Evolutionary conservation across 176 grass and related monocot species (phyloP).

Genomic region (Musa acuminata): DNA sequence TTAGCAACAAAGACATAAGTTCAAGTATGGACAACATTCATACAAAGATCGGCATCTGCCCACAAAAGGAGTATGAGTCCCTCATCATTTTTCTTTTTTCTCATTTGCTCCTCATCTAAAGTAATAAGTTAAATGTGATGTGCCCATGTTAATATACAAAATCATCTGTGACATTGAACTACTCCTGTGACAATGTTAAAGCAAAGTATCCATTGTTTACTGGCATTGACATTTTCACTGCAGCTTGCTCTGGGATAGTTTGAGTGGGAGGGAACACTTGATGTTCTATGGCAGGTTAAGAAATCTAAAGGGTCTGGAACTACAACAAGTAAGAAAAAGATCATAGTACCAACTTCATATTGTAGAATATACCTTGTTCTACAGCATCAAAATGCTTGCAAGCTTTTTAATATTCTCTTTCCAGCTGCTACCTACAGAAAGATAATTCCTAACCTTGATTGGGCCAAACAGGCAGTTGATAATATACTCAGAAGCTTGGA

Average conservation of each 20-base stretch:
- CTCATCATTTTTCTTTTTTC: slow-evolving; percentile 9
- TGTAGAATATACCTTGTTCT: neutral
- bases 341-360: neutral
- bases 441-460: neutral
- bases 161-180: too few relatives aligned
- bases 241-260: slow-evolving; percentile 61
- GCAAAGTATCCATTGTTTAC: slow-evolving; percentile 3
- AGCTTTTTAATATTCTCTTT: too few relatives aligned
- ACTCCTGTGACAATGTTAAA: neutral
- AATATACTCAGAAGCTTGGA: slow-evolving; percentile 54
- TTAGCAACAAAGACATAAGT: slow-evolving; percentile 31
- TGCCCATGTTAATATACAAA: neutral
- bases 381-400: too few relatives aligned
- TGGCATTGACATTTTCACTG: neutral
- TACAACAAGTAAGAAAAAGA: slow-evolving; percentile 27
- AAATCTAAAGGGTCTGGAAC: slow-evolving; percentile 35
- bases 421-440: neutral
- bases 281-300: slow-evolving; percentile 62
- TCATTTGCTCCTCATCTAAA: neutral
- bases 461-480: slow-evolving; percentile 37
- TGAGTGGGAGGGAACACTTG: slow-evolving; percentile 71
- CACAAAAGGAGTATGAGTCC: slow-evolving; percentile 51
- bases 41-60: slow-evolving; percentile 59
- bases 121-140: slow-evolving; percentile 5
- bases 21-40: slow-evolving; percentile 58